Conservation (phyloP, 306 rosid genomes). For the Gillenia trifoliata region DNA sequence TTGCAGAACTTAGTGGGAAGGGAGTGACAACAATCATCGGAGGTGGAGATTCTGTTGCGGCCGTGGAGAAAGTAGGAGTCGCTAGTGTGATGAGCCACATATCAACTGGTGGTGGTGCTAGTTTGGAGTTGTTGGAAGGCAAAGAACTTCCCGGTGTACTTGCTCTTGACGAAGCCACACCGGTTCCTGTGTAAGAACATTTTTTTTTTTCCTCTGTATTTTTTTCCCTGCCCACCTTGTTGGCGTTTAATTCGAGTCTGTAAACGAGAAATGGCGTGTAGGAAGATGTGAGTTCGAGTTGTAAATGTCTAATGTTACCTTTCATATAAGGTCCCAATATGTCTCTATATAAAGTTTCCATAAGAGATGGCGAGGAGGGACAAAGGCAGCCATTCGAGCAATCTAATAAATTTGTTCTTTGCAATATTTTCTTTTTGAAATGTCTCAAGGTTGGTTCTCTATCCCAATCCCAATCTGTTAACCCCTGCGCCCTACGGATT, state of each 20-base stretch:
- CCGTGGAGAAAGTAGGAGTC: constrained; percentile 98
- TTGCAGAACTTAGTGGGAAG: constrained; percentile 89
- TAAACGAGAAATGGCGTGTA: constrained; percentile 40
- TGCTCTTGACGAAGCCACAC: constrained; percentile 89
- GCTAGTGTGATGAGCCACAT: constrained; percentile 97
- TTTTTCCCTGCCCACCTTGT: constrained; percentile 22
- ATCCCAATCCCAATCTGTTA: neutral
- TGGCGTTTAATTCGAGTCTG: constrained; percentile 35
- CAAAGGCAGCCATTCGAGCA: neutral
- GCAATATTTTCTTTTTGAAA: neutral
- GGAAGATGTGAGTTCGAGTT: constrained; percentile 39
- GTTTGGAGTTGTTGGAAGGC: constrained; percentile 98
- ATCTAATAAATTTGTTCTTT: constrained; percentile 23
- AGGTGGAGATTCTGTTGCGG: constrained; percentile 99
- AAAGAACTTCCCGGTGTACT: constrained; percentile 96
- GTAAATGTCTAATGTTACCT: constrained; percentile 46
- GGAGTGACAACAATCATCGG: constrained; percentile 99
- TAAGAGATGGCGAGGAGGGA: constrained; percentile 21
- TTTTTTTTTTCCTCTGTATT: constrained; percentile 22
- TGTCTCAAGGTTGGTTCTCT: neutral
- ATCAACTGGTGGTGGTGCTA: constrained; percentile 99
- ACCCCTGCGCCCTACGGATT: too few species aligned
- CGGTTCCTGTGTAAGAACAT: constrained; percentile 65
- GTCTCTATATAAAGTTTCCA: constrained; percentile 30
- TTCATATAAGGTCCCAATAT: constrained; percentile 6